Percentiles rank a stretch among this genome's conserved stretches.
Evolutionary conservation across 2,329 filamentous ascomycete genomes (phyloP).

Genomic region (Orbilia ellipsospora): DNA sequence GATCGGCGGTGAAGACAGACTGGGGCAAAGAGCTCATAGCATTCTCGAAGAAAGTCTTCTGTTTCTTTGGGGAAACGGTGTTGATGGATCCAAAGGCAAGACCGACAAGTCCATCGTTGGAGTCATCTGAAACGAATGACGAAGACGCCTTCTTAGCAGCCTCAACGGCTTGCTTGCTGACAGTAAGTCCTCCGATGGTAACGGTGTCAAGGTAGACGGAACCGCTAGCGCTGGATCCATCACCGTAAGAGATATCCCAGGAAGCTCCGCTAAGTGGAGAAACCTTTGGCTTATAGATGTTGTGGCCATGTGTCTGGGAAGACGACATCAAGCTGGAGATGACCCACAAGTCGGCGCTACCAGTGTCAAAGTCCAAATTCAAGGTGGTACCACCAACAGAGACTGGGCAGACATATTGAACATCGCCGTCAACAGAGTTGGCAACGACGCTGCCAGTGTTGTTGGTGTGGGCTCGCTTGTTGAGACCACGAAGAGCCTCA

Average conservation of each 20-base stretch:
- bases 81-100: conserved; percentile 74
- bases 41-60: conserved; percentile 81
- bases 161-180: conserved; percentile 73
- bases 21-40: conserved; percentile 63
- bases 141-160: conserved; percentile 71
- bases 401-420: conserved; percentile 72
- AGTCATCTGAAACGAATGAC: conserved; percentile 61
- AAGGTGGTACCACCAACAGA: conserved; percentile 72
- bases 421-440: conserved; percentile 67
- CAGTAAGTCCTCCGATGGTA: conserved; percentile 70
- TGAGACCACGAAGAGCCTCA: conserved; percentile 20
- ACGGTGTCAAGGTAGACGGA: conserved; percentile 75
- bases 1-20: conserved; percentile 61
- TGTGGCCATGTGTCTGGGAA: conserved; percentile 68
- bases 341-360: conserved; percentile 76
- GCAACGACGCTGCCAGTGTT: conserved; percentile 62
- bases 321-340: conserved; percentile 71
- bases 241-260: conserved; percentile 60
- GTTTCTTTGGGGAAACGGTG: conserved; percentile 71
- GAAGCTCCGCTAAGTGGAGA: conserved; percentile 65
- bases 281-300: conserved; percentile 68
- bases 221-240: conserved; percentile 72
- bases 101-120: conserved; percentile 74
- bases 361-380: conserved; percentile 78
- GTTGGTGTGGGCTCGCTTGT: conserved; percentile 6